Evolutionary conservation across 768 basidiomycete genomes (phyloP).

Genomic region (Leccinum obscurum): DNA sequence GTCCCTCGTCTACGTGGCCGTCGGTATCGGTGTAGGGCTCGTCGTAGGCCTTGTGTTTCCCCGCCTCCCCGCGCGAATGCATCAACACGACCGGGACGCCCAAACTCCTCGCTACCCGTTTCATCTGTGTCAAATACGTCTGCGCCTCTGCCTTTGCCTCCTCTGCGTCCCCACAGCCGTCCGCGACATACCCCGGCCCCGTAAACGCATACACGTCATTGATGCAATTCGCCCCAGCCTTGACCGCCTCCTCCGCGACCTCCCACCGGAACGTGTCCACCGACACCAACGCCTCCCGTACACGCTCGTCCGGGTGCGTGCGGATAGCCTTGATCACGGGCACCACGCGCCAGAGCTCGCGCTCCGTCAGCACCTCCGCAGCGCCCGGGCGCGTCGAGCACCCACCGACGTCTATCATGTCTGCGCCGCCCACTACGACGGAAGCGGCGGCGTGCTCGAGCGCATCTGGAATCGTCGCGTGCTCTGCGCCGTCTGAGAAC

Average conservation of each 20-base stretch:
- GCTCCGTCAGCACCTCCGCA: slow-evolving; percentile 57
- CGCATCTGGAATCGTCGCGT: slow-evolving; percentile 54
- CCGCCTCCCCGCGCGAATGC: slow-evolving; percentile 89
- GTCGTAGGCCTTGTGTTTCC: slow-evolving; percentile 67
- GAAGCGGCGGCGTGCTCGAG: slow-evolving; percentile 52
- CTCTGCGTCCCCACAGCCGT: neutral
- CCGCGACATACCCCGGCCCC: slow-evolving; percentile 53
- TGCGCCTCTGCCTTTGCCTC: slow-evolving; percentile 35
- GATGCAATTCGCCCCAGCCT: slow-evolving; percentile 79
- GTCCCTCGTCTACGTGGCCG: no score
- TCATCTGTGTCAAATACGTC: slow-evolving; percentile 58
- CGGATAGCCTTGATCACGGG: slow-evolving; percentile 69
- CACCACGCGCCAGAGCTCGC: slow-evolving; percentile 72
- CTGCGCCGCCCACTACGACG: slow-evolving; percentile 51
- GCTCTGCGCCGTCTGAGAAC: slow-evolving; percentile 82
- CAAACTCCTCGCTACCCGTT: slow-evolving; percentile 55
- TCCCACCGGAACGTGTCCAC: slow-evolving; percentile 32
- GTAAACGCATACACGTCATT: slow-evolving; percentile 89
- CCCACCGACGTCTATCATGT: slow-evolving; percentile 91
- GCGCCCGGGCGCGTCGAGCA: slow-evolving; percentile 90
- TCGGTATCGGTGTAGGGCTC: no score
- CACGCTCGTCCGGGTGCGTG: slow-evolving; percentile 16
- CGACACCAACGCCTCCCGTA: slow-evolving; percentile 23
- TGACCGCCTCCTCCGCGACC: slow-evolving; percentile 45
- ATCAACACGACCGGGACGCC: slow-evolving; percentile 85